Conservation (phyloP, 2,329 filamentous ascomycete genomes). For the Triangularia setosa region DNA sequence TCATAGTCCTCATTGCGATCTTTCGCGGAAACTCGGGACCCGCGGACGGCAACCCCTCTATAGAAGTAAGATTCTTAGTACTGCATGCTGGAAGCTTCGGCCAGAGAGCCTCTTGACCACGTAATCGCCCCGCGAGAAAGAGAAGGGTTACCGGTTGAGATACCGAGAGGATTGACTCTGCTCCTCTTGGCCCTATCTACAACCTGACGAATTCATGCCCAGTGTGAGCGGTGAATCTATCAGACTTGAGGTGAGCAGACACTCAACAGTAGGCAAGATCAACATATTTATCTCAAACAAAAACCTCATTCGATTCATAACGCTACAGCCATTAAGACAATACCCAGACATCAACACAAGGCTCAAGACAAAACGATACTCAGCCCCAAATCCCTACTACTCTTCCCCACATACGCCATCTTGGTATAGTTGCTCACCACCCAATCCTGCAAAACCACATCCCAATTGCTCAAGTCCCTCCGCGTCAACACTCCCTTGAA, state of each 20-base stretch:
- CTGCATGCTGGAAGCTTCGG: background rate
- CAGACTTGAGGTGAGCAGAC: background rate
- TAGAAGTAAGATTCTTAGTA: background rate
- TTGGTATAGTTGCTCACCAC: constrained; percentile 52
- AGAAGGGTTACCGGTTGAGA: no score
- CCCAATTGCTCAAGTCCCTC: constrained; percentile 86
- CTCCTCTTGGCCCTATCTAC: no score
- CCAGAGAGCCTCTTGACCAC: background rate
- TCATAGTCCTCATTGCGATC: background rate
- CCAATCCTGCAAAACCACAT: constrained; percentile 78
- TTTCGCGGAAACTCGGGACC: background rate
- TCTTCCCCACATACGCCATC: constrained; percentile 52
- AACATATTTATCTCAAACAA: background rate
- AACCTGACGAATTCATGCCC: no score
- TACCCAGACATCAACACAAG: background rate
- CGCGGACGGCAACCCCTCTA: background rate
- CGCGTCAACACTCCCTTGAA: constrained; percentile 70
- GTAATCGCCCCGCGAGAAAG: no score
- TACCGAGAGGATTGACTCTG: no score
- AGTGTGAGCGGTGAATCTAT: no score
- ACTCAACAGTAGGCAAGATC: background rate
- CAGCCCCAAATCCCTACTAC: constrained; percentile 49
- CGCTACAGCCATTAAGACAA: background rate
- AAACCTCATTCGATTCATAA: background rate
- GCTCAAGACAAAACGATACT: constrained; percentile 10